phyloP scores from a whole-genome alignment of 768 basidiomycete genomes.

The Dictyophora rubrovolvata region DNA sequence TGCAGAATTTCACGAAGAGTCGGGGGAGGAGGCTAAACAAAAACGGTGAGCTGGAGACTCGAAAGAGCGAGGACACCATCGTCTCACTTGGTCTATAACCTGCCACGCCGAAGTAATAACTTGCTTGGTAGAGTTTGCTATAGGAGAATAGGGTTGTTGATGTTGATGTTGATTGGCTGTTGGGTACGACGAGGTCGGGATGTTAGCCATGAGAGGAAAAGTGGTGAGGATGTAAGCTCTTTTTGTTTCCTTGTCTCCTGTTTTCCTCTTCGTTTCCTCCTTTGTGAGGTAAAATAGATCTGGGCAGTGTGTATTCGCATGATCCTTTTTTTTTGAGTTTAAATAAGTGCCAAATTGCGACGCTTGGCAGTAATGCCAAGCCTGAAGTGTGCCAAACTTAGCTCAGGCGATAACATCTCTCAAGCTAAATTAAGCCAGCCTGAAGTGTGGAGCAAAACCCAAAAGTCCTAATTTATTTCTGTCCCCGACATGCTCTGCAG shows the following conservation, averaged over 20 bases:
- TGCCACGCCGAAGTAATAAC: slow-evolving; percentile 37
- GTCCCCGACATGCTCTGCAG: too few species aligned
- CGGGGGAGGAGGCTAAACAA: slow-evolving; percentile 59
- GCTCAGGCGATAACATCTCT: slow-evolving; percentile 6
- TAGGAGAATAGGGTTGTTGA: slow-evolving; percentile 9
- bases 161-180: slow-evolving; percentile 11
- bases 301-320: not conserved
- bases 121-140: slow-evolving; percentile 9
- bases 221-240: too few species aligned
- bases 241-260: too few species aligned
- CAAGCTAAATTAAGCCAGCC: not conserved
- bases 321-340: not conserved
- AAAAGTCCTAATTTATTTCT: not conserved
- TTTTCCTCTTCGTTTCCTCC: too few species aligned
- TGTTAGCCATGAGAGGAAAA: not conserved
- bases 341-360: slow-evolving; percentile 4
- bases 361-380: slow-evolving; percentile 8
- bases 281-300: not conserved
- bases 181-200: slow-evolving; percentile 16
- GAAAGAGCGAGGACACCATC: not conserved
- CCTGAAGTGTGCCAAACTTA: slow-evolving; percentile 8
- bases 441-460: not conserved
- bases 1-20: slow-evolving; percentile 75
- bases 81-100: slow-evolving; percentile 34
- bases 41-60: not conserved